Evolutionary conservation across 148 eudicot species (phyloP), one percentile per base, ranked within the genome.

Genomic region (Rhododendron griersonianum): DNA sequence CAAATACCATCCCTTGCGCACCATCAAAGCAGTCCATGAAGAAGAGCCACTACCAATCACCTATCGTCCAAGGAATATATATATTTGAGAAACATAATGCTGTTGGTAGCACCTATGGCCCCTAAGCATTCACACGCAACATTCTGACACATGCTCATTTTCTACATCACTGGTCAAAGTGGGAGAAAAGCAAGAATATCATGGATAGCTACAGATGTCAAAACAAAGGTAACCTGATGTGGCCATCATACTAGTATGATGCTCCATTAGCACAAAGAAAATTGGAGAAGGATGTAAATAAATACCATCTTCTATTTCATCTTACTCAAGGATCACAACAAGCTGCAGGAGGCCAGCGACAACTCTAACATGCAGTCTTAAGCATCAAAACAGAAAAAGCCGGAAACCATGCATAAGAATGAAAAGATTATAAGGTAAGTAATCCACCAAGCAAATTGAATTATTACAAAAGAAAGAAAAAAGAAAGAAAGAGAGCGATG

Each of bases 301-400:
- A 82, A 4, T 44, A 63, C 28, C 13, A 63, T 39, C 10, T 59
- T 8, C 63, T 37, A 33, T 53, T 57, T 82, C 84, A 39, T 18
- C 53, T 21, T 9, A 65, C 25, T 3, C 28, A 78, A 78, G 53
- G 50, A 78, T 78, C 81, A 78, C 33, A 44, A 61, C 5, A 82
- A 57, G 84, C 55, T 44, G 77, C 77, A 65, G 77, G 77, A 83
- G 65, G 85, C n/a, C 25, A 44, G 85, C 45, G 23, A 83, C 28
- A 23, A 83, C 16, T 83, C n/a, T 14, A 63, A 39, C 10, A 16
- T 65, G 77, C 75, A 41, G 55, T 30, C 85, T 47, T 45, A 30
- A 67, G 63, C 78, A 47, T 28, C 78, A 16, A 69, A 67, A 8
- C 61, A 63, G 75, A 45, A 18, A 67, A 83, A 25, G 5, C 30